Evolutionary conservation across 2,329 filamentous ascomycete species (phyloP).

Genomic region (Byssothecium circinans): DNA sequence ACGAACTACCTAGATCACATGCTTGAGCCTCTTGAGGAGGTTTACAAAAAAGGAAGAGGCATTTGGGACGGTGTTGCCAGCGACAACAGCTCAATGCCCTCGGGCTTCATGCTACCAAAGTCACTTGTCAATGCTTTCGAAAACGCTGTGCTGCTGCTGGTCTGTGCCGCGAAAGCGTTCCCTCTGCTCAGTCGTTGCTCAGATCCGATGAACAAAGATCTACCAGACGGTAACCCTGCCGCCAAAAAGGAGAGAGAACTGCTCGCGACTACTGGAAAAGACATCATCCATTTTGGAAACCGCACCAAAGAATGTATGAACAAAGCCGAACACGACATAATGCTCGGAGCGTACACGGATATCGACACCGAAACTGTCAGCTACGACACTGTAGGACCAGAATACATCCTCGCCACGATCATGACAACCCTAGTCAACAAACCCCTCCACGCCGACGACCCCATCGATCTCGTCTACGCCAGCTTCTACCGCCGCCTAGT

Average conservation of each 20-base stretch:
- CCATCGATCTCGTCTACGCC: constrained; percentile 4
- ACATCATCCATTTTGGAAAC: background rate
- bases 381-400: constrained; percentile 6
- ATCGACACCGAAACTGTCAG: constrained; percentile 5
- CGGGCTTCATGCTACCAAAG: constrained; percentile 2
- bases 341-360: constrained; percentile 8
- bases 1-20: background rate
- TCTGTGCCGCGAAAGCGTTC: constrained; percentile 1
- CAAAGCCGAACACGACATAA: constrained; percentile 5
- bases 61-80: constrained; percentile 5
- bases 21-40: background rate
- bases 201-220: background rate
- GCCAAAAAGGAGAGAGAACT: background rate
- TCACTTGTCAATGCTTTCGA: constrained; percentile 6
- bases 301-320: background rate
- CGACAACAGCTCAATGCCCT: background rate
- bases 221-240: background rate
- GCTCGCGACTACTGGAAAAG: background rate
- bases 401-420: constrained; percentile 7
- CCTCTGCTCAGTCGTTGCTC: background rate
- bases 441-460: constrained; percentile 2
- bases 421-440: constrained; percentile 5
- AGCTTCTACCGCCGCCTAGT: constrained; percentile 4
- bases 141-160: constrained; percentile 1
- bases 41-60: background rate